Evolutionary conservation across 129 eudicot genomes (phyloP), one percentile per base, ranked within the genome.

Genomic region (Kitagawia praeruptora): DNA sequence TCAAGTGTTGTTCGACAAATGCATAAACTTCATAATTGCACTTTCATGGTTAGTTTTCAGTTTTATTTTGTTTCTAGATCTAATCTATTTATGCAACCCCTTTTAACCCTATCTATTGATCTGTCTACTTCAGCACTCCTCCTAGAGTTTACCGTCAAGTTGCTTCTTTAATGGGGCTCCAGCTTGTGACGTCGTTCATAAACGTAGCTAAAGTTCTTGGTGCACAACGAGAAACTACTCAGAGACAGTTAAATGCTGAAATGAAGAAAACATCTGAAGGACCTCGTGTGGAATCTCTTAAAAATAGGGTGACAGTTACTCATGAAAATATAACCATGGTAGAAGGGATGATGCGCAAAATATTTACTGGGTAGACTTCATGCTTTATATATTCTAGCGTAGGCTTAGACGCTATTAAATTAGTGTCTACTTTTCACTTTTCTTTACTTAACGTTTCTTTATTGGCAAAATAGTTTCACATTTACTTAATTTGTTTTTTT

Each of bases 161-260:
- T 38, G 97, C 99, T 75, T 92, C 99, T 61, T 84, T 90, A 79
- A 88, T 92, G 89, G 99, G 99, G 45, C 99, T 95, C 74, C 99
- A 95, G 86, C 89, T 95, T 81, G 97, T 95, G 58, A 87, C 99
- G 45, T 92, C 99, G 51, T 92, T 90, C 86, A 92, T 90, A 49
- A 89, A 90, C 19, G 89, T 86, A 73, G 96, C 99, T 77, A 92
- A 92, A 81, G 81, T 90, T 78, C 99, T 95, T 47, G 94, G 91
- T 82, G 86, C 90, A 44, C 99, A 90, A 77, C 88, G 99, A 44
- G 97, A 95, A 80, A 95, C 99, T 66, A 95, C 97, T 31, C 99
- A 92, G 83, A 90, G 99, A 77, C 99, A 95, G 84, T 85, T 95
- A 81, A 89, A 89, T 86, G 93, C 97, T 78, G 97, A 95, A 56